Base-by-base conservation (phyloP, 352 stramenopile species). In the Pythium brachiatum region DNA sequence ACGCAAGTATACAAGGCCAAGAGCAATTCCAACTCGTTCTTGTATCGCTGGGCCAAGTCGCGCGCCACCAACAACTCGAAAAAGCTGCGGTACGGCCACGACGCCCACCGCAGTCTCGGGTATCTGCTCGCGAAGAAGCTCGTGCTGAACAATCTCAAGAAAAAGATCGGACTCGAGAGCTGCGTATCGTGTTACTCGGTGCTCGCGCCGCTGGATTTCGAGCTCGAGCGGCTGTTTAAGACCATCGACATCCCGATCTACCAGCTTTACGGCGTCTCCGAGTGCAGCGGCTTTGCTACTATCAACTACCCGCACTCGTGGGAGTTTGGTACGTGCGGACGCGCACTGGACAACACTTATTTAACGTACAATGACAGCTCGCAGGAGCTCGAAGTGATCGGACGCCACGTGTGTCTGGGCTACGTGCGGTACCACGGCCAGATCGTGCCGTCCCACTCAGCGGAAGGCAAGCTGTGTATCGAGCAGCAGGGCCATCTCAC, bases 231-330 rank as follows among this genome's bases (percentile, higher is more conserved):
- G 61, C 72, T 94, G 1, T 94, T 94, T 58, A 88, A 89, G 71
- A 92, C 79, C 1, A 86, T 94, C 32, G 85, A 92, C 63, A 80
- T 89, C 4, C 85, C 85, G 8, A 86, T 94, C 31, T 94, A 92
- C 60, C 82, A 90, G 61, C 69, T 91, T 13, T 88, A 85, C 54
- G 86, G 86, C 3, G 81, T 73, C 6, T 62, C 79, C 16, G 83
- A 92, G 57, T 86, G 81, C 11, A 83, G 69, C 20, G 86, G 86
- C 27, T 90, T 94, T 27, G 78, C 78, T 2, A 62, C 81, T 2
- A 75, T 92, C 51, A 94, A 91, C 59, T 91, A 76, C 54, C 80
- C 83, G 2, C 75, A 90, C 56, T 69, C 73, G 25, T 94, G 83
- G 79, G 81, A 89, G 54, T 82, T 91, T 53, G 86, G 86, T 8